Base-by-base conservation (phyloP, 768 basidiomycete genomes). In the Trichaptum fuscoviolaceum region DNA sequence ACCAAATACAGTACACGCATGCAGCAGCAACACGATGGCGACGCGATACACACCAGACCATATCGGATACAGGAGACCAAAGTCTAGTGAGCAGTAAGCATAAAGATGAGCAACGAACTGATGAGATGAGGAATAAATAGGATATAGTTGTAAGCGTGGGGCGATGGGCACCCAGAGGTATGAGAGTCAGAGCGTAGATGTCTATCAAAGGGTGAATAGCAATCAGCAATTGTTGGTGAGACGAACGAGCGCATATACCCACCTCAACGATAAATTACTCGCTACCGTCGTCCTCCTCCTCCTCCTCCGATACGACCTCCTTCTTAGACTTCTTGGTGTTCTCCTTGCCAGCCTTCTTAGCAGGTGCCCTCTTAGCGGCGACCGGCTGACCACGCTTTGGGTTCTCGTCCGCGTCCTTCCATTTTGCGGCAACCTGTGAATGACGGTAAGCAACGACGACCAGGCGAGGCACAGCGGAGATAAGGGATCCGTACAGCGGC, bases 361-460 rank as follows among this genome's bases (percentile, higher is more conserved):
- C 36, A 25, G 27, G 35, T 27, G 35, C 23, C 23, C 82, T 84
- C 61, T 75, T 79, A n/a, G 81, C 23, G 67, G 82, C 85, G 35
- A 79, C 72, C 20, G 81, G 82, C 66, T 84, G 80, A 23, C 86
- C 87, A 26, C 85, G 82, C 67, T 86, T 88, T 0, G 87, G 87
- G 71, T 89, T 89, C 71, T 87, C 86, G 0, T 85, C 84, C 0
- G 87, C 80, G 65, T 86, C 81, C 59, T 77, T 80, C 87, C 87
- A 88, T 65, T 84, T 65, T 0, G 73, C 76, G 6, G 82, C 86
- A 68, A 89, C 85, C 87, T 89, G 69, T 1, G 35, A 15, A 25
- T 23, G 20, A 60, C 23, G 60, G 35, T 69, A 57, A 57, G 25
- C 23, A 63, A 36, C 23, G 63, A 57, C 23, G 65, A n/a, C 18